Base-by-base conservation (phyloP, 768 basidiomycete species). In the Tubosaeta sp. region DNA sequence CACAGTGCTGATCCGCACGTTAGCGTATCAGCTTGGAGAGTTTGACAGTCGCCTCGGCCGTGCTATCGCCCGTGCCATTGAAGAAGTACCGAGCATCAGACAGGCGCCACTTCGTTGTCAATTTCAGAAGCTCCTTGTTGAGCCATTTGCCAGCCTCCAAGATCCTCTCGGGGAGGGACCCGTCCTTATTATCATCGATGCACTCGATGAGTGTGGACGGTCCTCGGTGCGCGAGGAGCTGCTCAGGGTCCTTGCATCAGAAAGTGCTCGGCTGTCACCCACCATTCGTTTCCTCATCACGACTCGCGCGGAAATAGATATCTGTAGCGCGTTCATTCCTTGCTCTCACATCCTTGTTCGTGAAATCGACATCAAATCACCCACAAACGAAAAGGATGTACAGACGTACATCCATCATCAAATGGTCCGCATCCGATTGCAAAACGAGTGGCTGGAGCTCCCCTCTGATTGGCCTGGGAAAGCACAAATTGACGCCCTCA, bases 101-200 rank as follows among this genome's bases (percentile, higher is more conserved):
- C 62, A 72, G 35, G 56, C 63, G 8, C 59, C 64, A 0, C 50
- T 70, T 32, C 63, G 60, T 17, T 52, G 54, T 19, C 72, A 72
- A 46, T 73, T 74, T 55, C 61, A 62, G 37, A 64, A 67, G 39
- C 58, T 73, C 2, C 54, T 74, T 19, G 53, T 68, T n/a, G 63
- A 70, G 13, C 70, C 71, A 0, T 55, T 72, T 14, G 41, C 56
- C n/a, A 47, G 47, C 22, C 17, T 59, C 33, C 16, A 37, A 6
- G 55, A 59, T 50, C 52, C 41, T 58, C 48, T 46, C 56, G 54
- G 50, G 52, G 63, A 52, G 34, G 68, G 68, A 0, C 67, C 68
- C 6, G 58, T 67, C 26, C 46, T 72, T 16, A 33, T 72, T 10
- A 47, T 73, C n/a, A 69, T 72, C 47, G 71, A 72, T 29, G 69